Conservation (phyloP, 2,329 filamentous ascomycete genomes). For the Calonectria leucothoes region DNA sequence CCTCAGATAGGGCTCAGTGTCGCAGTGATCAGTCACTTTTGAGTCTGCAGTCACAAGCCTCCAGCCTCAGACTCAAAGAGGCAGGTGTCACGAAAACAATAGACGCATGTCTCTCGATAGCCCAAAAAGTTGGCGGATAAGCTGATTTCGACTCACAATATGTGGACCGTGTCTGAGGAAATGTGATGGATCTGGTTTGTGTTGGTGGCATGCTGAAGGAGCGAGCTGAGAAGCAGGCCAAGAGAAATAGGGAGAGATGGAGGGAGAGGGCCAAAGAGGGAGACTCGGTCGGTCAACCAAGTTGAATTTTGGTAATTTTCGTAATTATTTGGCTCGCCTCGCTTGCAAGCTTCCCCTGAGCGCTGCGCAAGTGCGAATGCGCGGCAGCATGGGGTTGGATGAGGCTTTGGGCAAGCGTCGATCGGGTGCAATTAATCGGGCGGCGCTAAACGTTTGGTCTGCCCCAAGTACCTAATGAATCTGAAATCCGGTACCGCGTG, state of each 20-base stretch:
- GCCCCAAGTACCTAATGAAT: background rate
- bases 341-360: background rate
- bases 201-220: background rate
- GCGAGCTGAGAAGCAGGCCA: background rate
- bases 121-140: background rate
- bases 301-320: too few species aligned
- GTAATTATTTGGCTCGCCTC: background rate
- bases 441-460: background rate
- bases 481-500: background rate
- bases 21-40: background rate
- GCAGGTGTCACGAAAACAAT: background rate
- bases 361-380: background rate
- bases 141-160: slow-evolving; percentile 1
- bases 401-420: slow-evolving; percentile 6
- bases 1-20: background rate
- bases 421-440: background rate
- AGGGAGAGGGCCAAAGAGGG: background rate
- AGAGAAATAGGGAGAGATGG: background rate
- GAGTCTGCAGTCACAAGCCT: background rate
- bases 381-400: background rate
- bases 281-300: too few species aligned
- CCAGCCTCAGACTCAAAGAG: background rate
- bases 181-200: background rate
- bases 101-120: background rate
- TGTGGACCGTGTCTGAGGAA: slow-evolving; percentile 3